These are phyloP conservation scores for Penicillium odoratum DNA, from an alignment of 495 filamentous ascomycete species.

Conservation along the genomic window DNA sequence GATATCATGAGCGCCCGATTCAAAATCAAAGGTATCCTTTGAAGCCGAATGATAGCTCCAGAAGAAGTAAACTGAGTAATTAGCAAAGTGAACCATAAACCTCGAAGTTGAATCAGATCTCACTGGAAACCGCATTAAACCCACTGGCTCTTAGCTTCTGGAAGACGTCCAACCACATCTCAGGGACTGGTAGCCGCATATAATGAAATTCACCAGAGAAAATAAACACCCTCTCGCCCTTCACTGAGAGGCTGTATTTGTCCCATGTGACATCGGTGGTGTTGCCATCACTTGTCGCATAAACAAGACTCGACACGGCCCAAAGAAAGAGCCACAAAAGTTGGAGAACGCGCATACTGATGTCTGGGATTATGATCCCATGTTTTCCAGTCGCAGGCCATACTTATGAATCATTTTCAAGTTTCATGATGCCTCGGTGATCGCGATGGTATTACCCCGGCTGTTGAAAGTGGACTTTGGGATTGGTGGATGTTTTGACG, in stretches of 20 bases:
- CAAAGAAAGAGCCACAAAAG: constrained; percentile 32
- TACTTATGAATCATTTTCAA: no score
- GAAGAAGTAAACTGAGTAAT: constrained; percentile 49
- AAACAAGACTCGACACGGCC: constrained; percentile 35
- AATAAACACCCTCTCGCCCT: constrained; percentile 56
- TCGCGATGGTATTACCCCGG: constrained; percentile 30
- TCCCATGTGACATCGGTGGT: constrained; percentile 49
- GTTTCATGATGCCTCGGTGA: neutral
- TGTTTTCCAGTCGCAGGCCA: neutral
- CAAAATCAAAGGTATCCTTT: constrained; percentile 54
- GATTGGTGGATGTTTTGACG: constrained; percentile 36
- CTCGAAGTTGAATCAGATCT: constrained; percentile 5
- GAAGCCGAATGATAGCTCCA: constrained; percentile 56
- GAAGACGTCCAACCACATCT: constrained; percentile 61
- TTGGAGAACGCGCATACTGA: constrained; percentile 22
- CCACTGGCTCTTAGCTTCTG: constrained; percentile 62
- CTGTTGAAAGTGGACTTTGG: neutral
- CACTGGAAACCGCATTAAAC: constrained; percentile 50
- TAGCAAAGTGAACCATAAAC: neutral
- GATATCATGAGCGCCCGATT: constrained; percentile 54
- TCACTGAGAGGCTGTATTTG: constrained; percentile 56
- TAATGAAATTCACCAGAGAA: constrained; percentile 63
- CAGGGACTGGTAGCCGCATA: constrained; percentile 56
- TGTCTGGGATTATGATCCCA: neutral
- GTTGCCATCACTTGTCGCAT: constrained; percentile 26